A percentile compares a stretch with the other conserved stretches of the same genome.
phyloP scores from a whole-genome alignment of 768 basidiomycete genomes.

The Lentinula sp. region DNA sequence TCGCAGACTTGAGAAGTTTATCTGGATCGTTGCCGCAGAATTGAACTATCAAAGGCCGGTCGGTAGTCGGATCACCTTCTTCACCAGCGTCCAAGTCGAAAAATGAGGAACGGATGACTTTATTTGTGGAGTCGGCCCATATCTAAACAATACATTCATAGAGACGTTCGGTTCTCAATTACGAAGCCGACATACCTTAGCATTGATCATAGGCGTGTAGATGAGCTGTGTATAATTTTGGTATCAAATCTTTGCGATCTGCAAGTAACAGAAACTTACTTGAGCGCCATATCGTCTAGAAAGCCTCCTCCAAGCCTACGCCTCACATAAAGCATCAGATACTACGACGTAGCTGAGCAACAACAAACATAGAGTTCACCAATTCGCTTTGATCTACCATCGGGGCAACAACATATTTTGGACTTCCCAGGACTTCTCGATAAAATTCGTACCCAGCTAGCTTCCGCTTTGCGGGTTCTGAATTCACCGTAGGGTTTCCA shows the following conservation, averaged over 20 bases:
- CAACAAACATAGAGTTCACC: slow-evolving; percentile 39
- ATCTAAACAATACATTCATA: slow-evolving; percentile 36
- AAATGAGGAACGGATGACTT: slow-evolving; percentile 51
- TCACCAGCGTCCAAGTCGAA: slow-evolving; percentile 72
- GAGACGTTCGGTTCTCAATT: background rate
- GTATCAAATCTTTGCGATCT: background rate
- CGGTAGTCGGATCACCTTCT: slow-evolving; percentile 69
- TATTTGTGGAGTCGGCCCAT: slow-evolving; percentile 48
- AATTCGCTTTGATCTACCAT: slow-evolving; percentile 99
- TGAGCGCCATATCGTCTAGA: slow-evolving; percentile 80
- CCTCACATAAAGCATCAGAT: slow-evolving; percentile 1
- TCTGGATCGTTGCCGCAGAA: slow-evolving; percentile 92
- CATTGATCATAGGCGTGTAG: slow-evolving; percentile 99
- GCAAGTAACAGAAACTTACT: slow-evolving; percentile 29
- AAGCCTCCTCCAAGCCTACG: slow-evolving; percentile 83
- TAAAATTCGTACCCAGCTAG: slow-evolving; percentile 83
- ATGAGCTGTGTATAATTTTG: slow-evolving; percentile 45
- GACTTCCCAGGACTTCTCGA: slow-evolving; percentile 67
- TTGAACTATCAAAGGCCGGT: slow-evolving; percentile 86
- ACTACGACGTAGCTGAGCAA: background rate
- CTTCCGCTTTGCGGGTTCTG: slow-evolving; percentile 24
- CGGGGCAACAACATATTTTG: slow-evolving; percentile 89
- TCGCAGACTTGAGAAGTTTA: slow-evolving; percentile 71
- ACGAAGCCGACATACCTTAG: slow-evolving; percentile 46
- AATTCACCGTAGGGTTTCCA: background rate